Percentiles rank a stretch among this genome's conserved stretches.
phyloP scores from a whole-genome alignment of 129 eudicot genomes.

The Silybum marianum region DNA sequence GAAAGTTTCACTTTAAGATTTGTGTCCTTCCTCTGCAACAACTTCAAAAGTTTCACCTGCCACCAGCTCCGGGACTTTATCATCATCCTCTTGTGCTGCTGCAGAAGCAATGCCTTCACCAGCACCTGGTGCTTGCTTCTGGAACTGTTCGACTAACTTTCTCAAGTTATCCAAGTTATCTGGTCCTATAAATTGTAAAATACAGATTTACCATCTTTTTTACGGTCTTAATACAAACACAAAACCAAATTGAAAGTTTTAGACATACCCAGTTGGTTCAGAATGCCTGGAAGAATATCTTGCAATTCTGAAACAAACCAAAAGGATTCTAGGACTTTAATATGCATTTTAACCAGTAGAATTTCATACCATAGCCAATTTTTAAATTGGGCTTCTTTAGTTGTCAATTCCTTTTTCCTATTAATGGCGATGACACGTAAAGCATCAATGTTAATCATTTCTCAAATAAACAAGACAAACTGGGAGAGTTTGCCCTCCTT shows the following conservation, averaged over 20 bases:
- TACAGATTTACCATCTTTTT: not conserved
- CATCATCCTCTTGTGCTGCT: constrained; percentile 48
- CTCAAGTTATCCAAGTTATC: constrained; percentile 56
- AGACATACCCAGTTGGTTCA: constrained; percentile 77
- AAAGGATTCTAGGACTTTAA: too few relatives aligned
- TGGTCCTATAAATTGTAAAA: too few relatives aligned
- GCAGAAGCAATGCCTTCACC: constrained; percentile 13
- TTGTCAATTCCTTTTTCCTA: too few relatives aligned
- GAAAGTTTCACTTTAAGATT: not conserved
- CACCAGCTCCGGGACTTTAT: constrained; percentile 70
- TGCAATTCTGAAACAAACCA: constrained; percentile 65
- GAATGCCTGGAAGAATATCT: constrained; percentile 82
- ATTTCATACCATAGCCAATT: too few relatives aligned
- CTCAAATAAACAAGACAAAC: too few relatives aligned
- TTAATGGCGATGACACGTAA: too few relatives aligned
- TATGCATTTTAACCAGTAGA: too few relatives aligned
- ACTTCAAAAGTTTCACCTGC: constrained; percentile 72
- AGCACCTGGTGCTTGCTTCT: constrained; percentile 51
- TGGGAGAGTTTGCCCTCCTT: too few relatives aligned
- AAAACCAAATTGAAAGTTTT: not conserved
- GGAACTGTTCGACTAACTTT: constrained; percentile 66
- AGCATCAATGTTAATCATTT: too few relatives aligned
- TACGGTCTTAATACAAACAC: not conserved
- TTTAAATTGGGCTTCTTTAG: too few relatives aligned
- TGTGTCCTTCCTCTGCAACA: constrained; percentile 53